Evolutionary conservation across 108 stramenopile species (phyloP), one percentile per base, ranked within the genome.

Genomic region (Skeletonema marinoi): DNA sequence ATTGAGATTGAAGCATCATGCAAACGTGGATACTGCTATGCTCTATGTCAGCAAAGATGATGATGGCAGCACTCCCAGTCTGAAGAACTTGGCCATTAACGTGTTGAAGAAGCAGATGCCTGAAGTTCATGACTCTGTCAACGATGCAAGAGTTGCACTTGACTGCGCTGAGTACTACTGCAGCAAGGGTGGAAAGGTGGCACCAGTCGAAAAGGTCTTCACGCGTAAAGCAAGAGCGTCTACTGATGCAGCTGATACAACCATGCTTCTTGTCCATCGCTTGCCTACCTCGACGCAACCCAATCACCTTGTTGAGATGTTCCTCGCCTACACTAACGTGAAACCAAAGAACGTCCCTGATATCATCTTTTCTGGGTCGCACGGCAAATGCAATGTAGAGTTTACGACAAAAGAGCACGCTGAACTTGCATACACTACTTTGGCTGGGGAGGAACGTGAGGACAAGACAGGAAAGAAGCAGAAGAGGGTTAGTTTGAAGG

Each of bases 1-100:
- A 12, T 75, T 99, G 6, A 88, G 85, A 64, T 92, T 98, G 93
- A 86, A 88, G 42, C 97, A 97, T 72, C 74, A 89, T 46, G 78
- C 86, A 46, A 75, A 87, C 50, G 95, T 93, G 0, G 98, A 98
- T 72, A 96, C 97, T 9, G 88, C 97, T 16, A 87, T 90, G 70
- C 85, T 97, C 13, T 98, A 85, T 25, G 54, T 56, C 7, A 56
- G 54, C 10, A 65, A 65, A 12, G 86, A 88, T n/a, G 84, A 81
- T 41, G 89, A 89, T 56, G 81, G 65, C 5, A 61, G 84, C 5
- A 88, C 83, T 6, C 86, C 85, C 38, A 89, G 88, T 46, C 80
- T 97, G 33, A 91, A 92, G 73, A 92, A 96, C 54, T 66, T 91
- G 48, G 90, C 89, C 17, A 74, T 63, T 36, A 54, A 70, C 9